Evolutionary conservation across 768 basidiomycete genomes (phyloP).

Genomic region (Amanita subjunquillea): DNA sequence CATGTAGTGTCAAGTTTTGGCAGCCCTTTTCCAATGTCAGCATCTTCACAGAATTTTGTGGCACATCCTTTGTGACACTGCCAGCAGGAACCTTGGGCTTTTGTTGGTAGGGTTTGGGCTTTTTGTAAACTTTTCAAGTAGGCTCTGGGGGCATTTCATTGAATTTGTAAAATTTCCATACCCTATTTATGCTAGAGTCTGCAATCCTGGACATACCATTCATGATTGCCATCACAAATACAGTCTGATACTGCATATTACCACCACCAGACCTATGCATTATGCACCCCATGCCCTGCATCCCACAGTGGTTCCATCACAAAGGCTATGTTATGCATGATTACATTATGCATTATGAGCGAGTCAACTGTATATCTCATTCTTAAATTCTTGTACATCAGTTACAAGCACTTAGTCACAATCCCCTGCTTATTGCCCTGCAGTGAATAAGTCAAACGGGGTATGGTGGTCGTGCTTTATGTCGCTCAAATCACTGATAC

Average conservation of each 20-base stretch:
- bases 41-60: too few relatives aligned
- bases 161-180: too few relatives aligned
- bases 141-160: too few relatives aligned
- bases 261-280: neutral
- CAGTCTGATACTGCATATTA: neutral
- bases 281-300: neutral
- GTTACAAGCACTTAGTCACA: neutral
- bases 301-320: neutral
- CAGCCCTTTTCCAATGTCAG: neutral
- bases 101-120: too few relatives aligned
- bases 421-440: constrained; percentile 2
- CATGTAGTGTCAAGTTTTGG: constrained; percentile 13
- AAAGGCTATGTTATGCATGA: neutral
- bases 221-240: too few relatives aligned
- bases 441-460: constrained; percentile 72
- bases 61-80: too few relatives aligned
- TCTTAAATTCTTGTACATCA: too few relatives aligned
- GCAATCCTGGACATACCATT: too few relatives aligned
- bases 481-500: constrained; percentile 7
- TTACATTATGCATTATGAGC: neutral
- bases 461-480: constrained; percentile 18
- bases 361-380: too few relatives aligned
- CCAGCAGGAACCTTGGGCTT: too few relatives aligned
- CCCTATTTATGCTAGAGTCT: too few relatives aligned
- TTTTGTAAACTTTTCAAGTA: too few relatives aligned